Conservation (phyloP, 2,329 filamentous ascomycete species). For the Epichloe coenophiala region DNA sequence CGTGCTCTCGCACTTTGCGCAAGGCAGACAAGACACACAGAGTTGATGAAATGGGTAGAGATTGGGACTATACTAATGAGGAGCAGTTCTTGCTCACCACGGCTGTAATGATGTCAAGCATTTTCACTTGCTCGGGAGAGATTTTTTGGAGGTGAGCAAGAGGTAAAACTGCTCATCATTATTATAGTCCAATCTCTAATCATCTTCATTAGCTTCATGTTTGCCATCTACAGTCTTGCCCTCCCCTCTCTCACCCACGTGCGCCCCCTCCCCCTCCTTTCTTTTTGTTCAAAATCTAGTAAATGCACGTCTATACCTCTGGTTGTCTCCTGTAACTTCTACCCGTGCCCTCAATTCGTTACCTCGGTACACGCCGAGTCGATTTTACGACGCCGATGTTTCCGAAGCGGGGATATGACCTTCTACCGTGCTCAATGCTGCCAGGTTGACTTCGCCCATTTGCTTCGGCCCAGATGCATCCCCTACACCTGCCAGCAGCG, state of each 20-base stretch:
- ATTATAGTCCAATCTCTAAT: too few relatives aligned
- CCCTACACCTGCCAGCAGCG: slow-evolving; percentile 39
- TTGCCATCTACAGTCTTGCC: not conserved
- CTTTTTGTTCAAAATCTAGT: not conserved
- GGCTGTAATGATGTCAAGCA: too few relatives aligned
- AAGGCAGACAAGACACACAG: too few relatives aligned
- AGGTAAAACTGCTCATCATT: too few relatives aligned
- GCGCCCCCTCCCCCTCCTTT: not conserved
- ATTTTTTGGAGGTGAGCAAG: too few relatives aligned
- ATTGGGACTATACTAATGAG: too few relatives aligned
- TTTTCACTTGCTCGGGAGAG: too few relatives aligned
- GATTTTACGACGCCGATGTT: not conserved
- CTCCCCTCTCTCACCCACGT: not conserved
- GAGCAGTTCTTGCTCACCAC: too few relatives aligned
- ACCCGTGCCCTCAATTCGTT: not conserved
- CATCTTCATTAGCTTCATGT: too few relatives aligned
- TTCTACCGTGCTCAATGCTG: slow-evolving; percentile 38
- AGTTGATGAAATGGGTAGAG: too few relatives aligned
- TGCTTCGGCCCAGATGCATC: slow-evolving; percentile 23
- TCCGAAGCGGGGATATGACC: slow-evolving; percentile 29
- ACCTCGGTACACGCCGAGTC: not conserved
- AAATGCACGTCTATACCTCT: not conserved
- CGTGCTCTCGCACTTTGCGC: too few relatives aligned
- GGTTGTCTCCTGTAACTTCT: not conserved
- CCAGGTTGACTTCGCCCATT: slow-evolving; percentile 41